phyloP scores from a whole-genome alignment of 1,139 yeast species.

The Blastobotrys arbuscula region DNA sequence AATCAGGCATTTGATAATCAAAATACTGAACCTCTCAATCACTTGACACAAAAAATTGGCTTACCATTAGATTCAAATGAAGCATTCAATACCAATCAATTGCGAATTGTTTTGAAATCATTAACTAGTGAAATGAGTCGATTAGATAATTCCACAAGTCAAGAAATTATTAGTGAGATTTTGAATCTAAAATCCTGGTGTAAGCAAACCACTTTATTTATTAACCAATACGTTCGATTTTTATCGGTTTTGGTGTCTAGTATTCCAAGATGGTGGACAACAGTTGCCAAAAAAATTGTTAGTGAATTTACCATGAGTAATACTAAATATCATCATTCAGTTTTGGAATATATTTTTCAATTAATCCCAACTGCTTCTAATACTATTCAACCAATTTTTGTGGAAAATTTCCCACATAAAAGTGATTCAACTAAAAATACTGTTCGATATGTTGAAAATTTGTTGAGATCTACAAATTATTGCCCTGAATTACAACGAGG shows the following conservation, averaged over 20 bases:
- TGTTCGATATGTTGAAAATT: conserved; percentile 59
- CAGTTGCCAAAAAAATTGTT: conserved; percentile 64
- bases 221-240: conserved; percentile 58
- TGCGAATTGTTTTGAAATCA: conserved; percentile 42
- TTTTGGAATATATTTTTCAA: conserved; percentile 56
- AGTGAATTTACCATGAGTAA: conserved; percentile 45
- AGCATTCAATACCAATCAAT: conserved; percentile 39
- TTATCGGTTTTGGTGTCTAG: conserved; percentile 75
- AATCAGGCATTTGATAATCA: conserved; percentile 54
- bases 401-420: conserved; percentile 70
- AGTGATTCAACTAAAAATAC: conserved; percentile 51
- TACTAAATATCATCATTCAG: conserved; percentile 58
- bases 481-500: conserved; percentile 64
- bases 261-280: conserved; percentile 83
- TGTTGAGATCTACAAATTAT: conserved; percentile 55
- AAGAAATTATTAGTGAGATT: conserved; percentile 45
- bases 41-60: conserved; percentile 43
- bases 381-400: conserved; percentile 54
- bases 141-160: conserved; percentile 43
- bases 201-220: conserved; percentile 37
- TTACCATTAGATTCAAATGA: conserved; percentile 41
- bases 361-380: conserved; percentile 78
- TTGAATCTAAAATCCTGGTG: conserved; percentile 56
- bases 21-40: conserved; percentile 41
- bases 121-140: conserved; percentile 49